Conservation (phyloP, 129 eudicot genomes). For the Mikania micrantha region DNA sequence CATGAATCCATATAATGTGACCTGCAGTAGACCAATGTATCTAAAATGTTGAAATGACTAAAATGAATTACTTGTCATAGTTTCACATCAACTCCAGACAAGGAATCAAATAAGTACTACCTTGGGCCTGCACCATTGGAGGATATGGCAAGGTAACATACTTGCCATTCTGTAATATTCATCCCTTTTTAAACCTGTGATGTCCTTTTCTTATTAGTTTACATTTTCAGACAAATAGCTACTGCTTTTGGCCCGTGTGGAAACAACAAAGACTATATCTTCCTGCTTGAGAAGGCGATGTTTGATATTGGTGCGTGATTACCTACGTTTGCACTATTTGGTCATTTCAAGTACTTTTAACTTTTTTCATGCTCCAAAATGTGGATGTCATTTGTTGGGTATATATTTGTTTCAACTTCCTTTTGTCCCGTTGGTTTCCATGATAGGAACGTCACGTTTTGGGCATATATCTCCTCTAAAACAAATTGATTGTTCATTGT, state of each 20-base stretch:
- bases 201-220: not conserved
- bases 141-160: constrained; percentile 73
- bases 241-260: constrained; percentile 98
- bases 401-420: not conserved
- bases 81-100: constrained; percentile 90
- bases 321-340: not conserved
- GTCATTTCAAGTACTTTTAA: not conserved
- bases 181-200: not conserved
- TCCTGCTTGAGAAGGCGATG: constrained; percentile 84
- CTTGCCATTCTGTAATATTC: not conserved
- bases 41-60: not conserved
- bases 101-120: constrained; percentile 68
- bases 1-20: not conserved
- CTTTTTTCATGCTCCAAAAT: not conserved
- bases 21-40: not conserved
- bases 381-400: not conserved
- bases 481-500: not conserved
- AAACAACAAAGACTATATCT: constrained; percentile 80
- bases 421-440: not conserved
- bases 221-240: constrained; percentile 72
- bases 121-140: constrained; percentile 96
- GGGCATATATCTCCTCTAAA: not conserved
- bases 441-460: constrained; percentile 4
- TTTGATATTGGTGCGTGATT: constrained; percentile 60
- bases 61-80: constrained; percentile 33